Evolutionary conservation across 331 rosid species (phyloP).

Genomic region (Spiraea crenata): DNA sequence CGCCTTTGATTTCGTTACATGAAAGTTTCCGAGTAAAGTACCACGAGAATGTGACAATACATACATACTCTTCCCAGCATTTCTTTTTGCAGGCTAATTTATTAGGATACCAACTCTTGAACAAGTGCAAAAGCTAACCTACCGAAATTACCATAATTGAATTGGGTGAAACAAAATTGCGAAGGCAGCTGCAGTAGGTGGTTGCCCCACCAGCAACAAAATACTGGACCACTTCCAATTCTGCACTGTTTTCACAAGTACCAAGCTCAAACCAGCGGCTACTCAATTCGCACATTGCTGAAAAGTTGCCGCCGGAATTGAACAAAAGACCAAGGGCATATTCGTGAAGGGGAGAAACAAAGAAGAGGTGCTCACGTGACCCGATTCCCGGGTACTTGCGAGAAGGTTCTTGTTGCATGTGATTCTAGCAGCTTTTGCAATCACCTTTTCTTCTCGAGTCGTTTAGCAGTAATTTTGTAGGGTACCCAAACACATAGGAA

Average conservation of each 20-base stretch:
- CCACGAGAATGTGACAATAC: neutral
- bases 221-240: neutral
- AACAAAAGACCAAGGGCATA: neutral
- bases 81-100: neutral
- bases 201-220: neutral
- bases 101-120: too few species aligned
- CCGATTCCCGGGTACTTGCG: neutral
- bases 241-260: neutral
- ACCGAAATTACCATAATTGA: neutral
- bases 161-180: neutral
- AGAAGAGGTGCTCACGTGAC: neutral
- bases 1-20: too few species aligned
- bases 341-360: neutral
- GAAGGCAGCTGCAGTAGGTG: neutral
- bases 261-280: neutral
- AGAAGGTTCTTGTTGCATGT: neutral
- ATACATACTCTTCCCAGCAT: neutral
- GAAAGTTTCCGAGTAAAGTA: neutral
- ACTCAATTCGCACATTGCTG: neutral
- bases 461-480: too few species aligned
- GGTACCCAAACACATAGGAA: too few species aligned
- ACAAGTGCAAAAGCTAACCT: neutral
- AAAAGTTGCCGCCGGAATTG: neutral
- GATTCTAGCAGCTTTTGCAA: neutral
- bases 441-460: too few species aligned